A percentile compares a stretch with the other conserved stretches of the same genome.
Evolutionary conservation across 495 filamentous ascomycete species (phyloP).

Genomic region (Penicillium coprophilum): DNA sequence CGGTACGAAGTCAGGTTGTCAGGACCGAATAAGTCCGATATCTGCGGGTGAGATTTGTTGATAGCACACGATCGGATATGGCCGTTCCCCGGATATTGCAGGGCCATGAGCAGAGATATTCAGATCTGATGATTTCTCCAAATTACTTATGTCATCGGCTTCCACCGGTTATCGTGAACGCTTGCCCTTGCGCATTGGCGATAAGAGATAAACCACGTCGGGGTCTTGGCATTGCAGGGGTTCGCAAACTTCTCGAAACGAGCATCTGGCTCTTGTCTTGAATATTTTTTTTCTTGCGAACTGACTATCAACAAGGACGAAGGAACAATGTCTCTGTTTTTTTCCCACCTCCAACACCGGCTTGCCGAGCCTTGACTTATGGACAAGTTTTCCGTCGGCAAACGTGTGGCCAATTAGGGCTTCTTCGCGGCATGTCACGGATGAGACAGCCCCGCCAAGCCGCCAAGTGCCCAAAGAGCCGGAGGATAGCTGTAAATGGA

Average conservation of each 20-base stretch:
- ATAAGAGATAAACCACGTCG: too few relatives aligned
- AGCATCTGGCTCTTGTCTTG: not conserved
- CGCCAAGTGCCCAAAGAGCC: conserved; percentile 20
- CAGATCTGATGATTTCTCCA: not conserved
- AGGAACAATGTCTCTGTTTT: not conserved
- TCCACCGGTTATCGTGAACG: conserved; percentile 18
- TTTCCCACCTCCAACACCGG: conserved; percentile 15
- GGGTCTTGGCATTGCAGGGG: conserved; percentile 12
- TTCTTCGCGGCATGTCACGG: not conserved
- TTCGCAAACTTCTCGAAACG: not conserved
- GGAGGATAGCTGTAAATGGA: conserved; percentile 15
- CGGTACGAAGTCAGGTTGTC: not conserved
- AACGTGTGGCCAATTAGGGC: conserved; percentile 13
- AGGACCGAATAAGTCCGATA: not conserved
- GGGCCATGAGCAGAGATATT: not conserved
- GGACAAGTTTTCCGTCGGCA: conserved; percentile 19
- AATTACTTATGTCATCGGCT: conserved; percentile 9
- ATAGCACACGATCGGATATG: conserved; percentile 2
- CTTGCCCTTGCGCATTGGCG: not conserved
- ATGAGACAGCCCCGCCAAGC: conserved; percentile 18
- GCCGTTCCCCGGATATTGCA: conserved; percentile 4
- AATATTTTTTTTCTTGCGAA: not conserved
- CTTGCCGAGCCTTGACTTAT: conserved; percentile 20
- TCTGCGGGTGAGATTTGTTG: not conserved
- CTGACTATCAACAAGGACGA: not conserved